Evolutionary conservation across 176 grass and related monocot genomes (phyloP), one percentile per base, ranked within the genome.

Genomic region (Carex parvula): DNA sequence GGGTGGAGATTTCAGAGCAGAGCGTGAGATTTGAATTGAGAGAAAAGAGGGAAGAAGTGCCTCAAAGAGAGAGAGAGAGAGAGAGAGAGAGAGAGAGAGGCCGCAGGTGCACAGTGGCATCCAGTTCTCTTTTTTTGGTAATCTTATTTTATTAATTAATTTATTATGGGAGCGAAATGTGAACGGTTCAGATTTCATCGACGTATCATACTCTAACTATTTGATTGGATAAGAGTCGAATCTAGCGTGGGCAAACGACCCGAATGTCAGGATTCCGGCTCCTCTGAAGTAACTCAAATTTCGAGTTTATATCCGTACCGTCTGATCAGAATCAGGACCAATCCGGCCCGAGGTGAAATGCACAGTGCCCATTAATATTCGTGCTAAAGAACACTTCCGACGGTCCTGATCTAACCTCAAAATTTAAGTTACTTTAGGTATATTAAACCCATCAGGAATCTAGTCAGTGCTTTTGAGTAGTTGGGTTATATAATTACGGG

Each of bases 11-110:
- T 81, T 42, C 12, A 33, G 52, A 78, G 73, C 20, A 4, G 52
- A 35, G 73, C 35, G 53, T 9, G 73, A 57, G 62, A 83, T 83
- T 83, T 83, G 81, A 83, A 83, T 83, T 32, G 33, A 18, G 44
- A 83, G 81, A 66, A 30, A 83, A 83, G 60, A 83, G 81, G 64
- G 60, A 66, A 66, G 58, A 26, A 74, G 68, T 44, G 17, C 8
- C 39, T 69, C 65, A 33, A 4, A 8, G 3, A 9, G 53, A 78
- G 52, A 56, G 73, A 77, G n/a, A n/a, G n/a, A n/a, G n/a, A n/a
- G n/a, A n/a, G n/a, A n/a, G n/a, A n/a, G n/a, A n/a, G n/a, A n/a
- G 50, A 75, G 44, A 61, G 1, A 14, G 62, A 62, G 33, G 73
- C 14, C 72, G 24, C 72, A 77, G 44, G 20, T 2, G 71, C 13